These are phyloP conservation scores for Aspergillus diversus DNA, from an alignment of 495 filamentous ascomycete species.

Conservation along the genomic window DNA sequence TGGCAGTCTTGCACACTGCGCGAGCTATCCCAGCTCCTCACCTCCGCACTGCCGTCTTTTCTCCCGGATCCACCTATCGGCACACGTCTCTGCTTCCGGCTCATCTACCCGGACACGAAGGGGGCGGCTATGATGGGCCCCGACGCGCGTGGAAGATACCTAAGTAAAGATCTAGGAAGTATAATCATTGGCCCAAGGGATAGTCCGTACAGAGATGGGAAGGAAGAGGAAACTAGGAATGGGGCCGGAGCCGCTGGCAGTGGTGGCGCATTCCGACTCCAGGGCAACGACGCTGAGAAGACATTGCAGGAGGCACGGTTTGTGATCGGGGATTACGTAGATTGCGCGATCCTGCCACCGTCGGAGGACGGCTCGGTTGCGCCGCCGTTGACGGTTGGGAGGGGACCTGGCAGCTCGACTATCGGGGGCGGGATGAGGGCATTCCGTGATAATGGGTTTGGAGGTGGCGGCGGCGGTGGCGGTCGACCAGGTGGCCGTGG, in stretches of 20 bases:
- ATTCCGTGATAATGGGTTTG: slow-evolving; percentile 53
- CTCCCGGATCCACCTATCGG: slow-evolving; percentile 78
- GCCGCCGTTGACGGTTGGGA: slow-evolving; percentile 49
- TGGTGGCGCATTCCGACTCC: slow-evolving; percentile 34
- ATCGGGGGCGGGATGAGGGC: slow-evolving; percentile 49
- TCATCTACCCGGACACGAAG: slow-evolving; percentile 82
- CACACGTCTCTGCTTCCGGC: slow-evolving; percentile 81
- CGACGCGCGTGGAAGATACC: slow-evolving; percentile 61
- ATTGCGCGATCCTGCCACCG: slow-evolving; percentile 78
- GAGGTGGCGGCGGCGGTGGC: slow-evolving; percentile 37
- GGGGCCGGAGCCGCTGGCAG: slow-evolving; percentile 19
- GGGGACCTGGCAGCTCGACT: slow-evolving; percentile 25
- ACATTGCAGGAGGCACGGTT: slow-evolving; percentile 76
- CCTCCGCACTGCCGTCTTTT: slow-evolving; percentile 63
- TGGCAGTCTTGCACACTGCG: slow-evolving; percentile 82
- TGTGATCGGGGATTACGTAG: slow-evolving; percentile 86
- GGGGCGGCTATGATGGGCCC: slow-evolving; percentile 47
- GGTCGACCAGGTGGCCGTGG: slow-evolving; percentile 37
- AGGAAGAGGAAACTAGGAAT: slow-evolving; percentile 50
- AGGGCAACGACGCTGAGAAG: slow-evolving; percentile 66
- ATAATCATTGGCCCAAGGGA: slow-evolving; percentile 65
- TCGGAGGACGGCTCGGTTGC: slow-evolving; percentile 73
- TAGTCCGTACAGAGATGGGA: slow-evolving; percentile 41
- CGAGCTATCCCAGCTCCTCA: slow-evolving; percentile 80
- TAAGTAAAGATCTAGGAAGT: slow-evolving; percentile 77